A percentile compares a stretch with the other conserved stretches of the same genome.
Evolutionary conservation across 163 green algal species (phyloP).

Genomic region (Scenedesmus sp.): DNA sequence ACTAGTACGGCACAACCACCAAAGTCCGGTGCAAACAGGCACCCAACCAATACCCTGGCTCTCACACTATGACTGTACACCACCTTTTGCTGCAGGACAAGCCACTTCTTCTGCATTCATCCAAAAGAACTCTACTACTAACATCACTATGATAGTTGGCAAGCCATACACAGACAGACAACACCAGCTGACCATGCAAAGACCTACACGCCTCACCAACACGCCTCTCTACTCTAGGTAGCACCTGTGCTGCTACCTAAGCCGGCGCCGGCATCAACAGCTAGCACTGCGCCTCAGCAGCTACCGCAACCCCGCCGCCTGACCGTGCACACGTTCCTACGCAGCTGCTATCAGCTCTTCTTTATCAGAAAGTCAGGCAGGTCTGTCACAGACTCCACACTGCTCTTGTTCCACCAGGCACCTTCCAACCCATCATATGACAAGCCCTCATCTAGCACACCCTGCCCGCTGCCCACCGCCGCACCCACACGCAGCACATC

Average conservation of each 20-base stretch:
- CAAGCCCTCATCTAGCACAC: slow-evolving; percentile 34
- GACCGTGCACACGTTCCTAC: neutral
- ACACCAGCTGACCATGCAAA: neutral
- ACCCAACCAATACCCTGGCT: neutral
- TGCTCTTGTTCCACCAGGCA: slow-evolving; percentile 39
- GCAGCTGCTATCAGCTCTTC: neutral
- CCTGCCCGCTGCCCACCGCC: neutral
- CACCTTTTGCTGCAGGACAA: neutral
- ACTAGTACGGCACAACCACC: neutral
- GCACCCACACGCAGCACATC: slow-evolving; percentile 3
- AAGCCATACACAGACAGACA: neutral
- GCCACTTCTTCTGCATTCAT: neutral
- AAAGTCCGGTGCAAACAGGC: neutral
- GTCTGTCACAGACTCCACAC: slow-evolving; percentile 1
- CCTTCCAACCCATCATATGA: slow-evolving; percentile 39
- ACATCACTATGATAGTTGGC: no score
- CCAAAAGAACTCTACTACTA: neutral
- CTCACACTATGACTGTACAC: neutral
- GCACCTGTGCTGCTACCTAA: neutral
- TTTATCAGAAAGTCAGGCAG: slow-evolving; percentile 31
- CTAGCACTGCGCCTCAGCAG: neutral
- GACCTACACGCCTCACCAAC: neutral
- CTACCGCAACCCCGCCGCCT: neutral
- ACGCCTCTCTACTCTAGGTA: neutral
- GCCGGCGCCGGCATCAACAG: neutral